These are phyloP conservation scores for Borealophlyctis nickersoniae DNA, from an alignment of 192 early-diverging fungal species.

Conservation along the genomic window DNA sequence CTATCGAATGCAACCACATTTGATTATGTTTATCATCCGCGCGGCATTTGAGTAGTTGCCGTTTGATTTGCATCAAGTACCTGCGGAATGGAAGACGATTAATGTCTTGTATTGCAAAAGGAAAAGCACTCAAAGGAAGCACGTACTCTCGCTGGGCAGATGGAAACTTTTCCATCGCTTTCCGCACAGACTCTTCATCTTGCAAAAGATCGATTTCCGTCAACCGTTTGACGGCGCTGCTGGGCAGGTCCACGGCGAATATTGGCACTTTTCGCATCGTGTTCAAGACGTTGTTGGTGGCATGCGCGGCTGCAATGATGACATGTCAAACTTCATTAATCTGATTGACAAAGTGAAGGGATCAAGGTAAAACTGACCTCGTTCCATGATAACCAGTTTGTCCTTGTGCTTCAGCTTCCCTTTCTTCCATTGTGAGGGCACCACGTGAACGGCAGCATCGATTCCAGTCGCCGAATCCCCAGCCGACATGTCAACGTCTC, in stretches of 20 bases:
- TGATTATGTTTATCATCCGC: conserved; percentile 10
- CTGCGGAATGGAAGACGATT: neutral
- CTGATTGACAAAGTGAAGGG: neutral
- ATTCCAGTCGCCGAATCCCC: too few species aligned
- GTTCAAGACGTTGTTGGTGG: conserved; percentile 17
- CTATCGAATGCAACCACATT: conserved; percentile 19
- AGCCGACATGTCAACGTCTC: too few species aligned
- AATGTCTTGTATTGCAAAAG: neutral
- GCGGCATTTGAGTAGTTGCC: conserved; percentile 18
- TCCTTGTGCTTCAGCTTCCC: conserved; percentile 26
- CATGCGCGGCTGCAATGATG: conserved; percentile 12
- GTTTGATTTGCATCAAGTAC: conserved; percentile 21
- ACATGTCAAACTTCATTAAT: neutral
- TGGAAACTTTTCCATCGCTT: conserved; percentile 21
- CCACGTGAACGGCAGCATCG: neutral
- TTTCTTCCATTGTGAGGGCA: conserved; percentile 24
- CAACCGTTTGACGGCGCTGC: conserved; percentile 20
- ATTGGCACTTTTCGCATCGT: conserved; percentile 20
- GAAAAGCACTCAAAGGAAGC: neutral
- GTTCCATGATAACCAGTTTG: conserved; percentile 24
- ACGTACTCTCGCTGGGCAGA: conserved; percentile 35
- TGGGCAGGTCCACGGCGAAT: conserved; percentile 37
- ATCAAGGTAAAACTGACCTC: conserved; percentile 20
- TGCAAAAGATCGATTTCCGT: conserved; percentile 17
- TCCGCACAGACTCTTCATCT: conserved; percentile 42